These are phyloP conservation scores for Aspergillus japonicus DNA, from an alignment of 2,329 filamentous ascomycete species.

Conservation along the genomic window DNA sequence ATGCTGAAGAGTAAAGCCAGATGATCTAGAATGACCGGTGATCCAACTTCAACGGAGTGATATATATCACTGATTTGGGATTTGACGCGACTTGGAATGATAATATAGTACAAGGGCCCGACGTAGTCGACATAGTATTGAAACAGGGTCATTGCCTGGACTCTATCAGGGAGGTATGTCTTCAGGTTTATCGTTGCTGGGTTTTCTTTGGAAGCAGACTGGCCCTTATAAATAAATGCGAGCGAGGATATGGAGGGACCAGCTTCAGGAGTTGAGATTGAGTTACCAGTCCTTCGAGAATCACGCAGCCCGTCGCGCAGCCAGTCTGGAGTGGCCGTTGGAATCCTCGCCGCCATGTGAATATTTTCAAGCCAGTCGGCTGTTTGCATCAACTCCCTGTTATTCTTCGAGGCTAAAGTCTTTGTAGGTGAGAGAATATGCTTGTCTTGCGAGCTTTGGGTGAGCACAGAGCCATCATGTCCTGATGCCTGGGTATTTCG, in stretches of 20 bases:
- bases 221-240: conserved; percentile 1
- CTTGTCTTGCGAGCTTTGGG: background rate
- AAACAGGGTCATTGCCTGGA: conserved; percentile 31
- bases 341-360: conserved; percentile 29
- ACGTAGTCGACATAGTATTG: conserved; percentile 35
- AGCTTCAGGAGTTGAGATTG: background rate
- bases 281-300: conserved; percentile 2
- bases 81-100: conserved; percentile 28
- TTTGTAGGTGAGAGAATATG: background rate
- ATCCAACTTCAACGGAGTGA: conserved; percentile 18
- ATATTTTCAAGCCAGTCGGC: conserved; percentile 32
- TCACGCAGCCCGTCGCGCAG: conserved; percentile 19
- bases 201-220: conserved; percentile 19
- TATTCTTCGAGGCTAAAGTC: background rate
- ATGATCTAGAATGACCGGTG: conserved; percentile 24
- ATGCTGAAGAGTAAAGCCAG: conserved; percentile 38
- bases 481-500: background rate
- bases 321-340: conserved; percentile 21
- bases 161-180: conserved; percentile 28
- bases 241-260: background rate
- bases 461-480: background rate
- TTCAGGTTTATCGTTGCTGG: conserved; percentile 22
- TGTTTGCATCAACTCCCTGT: conserved; percentile 24
- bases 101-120: conserved; percentile 34
- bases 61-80: conserved; percentile 33